Conservation (phyloP, 768 basidiomycete species). For the Leccinum truebloodii region DNA sequence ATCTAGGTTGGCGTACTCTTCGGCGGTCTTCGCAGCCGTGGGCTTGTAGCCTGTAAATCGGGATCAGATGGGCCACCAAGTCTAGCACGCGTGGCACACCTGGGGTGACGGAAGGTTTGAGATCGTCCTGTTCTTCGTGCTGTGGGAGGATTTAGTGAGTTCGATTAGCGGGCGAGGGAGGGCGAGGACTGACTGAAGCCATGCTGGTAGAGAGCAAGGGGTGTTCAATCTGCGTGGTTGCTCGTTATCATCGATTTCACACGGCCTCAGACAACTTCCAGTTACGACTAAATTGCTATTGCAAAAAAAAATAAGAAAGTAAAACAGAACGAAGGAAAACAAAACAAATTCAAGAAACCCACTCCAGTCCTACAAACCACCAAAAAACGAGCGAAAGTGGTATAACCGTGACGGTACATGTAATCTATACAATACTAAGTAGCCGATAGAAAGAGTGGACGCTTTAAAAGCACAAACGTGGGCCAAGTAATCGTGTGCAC, state of each 20-base stretch:
- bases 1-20: constrained; percentile 85
- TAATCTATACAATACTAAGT: constrained; percentile 15
- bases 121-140: constrained; percentile 70
- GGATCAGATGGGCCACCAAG: constrained; percentile 19
- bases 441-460: constrained; percentile 23
- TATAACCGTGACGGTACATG: constrained; percentile 28
- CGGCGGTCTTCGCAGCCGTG: constrained; percentile 64
- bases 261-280: constrained; percentile 39
- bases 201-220: constrained; percentile 37
- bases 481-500: constrained; percentile 10
- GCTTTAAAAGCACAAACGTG: constrained; percentile 26
- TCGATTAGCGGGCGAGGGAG: neutral
- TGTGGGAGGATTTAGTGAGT: constrained; percentile 20
- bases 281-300: constrained; percentile 26
- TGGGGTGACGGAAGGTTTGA: constrained; percentile 66
- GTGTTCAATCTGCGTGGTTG: constrained; percentile 20
- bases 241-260: constrained; percentile 58
- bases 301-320: constrained; percentile 10
- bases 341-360: constrained; percentile 22
- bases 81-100: constrained; percentile 40
- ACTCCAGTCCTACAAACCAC: constrained; percentile 22
- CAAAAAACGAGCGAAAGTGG: constrained; percentile 33
- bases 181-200: constrained; percentile 48
- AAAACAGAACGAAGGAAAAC: neutral
- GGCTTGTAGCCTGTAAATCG: constrained; percentile 69